phyloP scores from a whole-genome alignment of 1,284 basidiomycete species.

The Heterobasidion occidentale region DNA sequence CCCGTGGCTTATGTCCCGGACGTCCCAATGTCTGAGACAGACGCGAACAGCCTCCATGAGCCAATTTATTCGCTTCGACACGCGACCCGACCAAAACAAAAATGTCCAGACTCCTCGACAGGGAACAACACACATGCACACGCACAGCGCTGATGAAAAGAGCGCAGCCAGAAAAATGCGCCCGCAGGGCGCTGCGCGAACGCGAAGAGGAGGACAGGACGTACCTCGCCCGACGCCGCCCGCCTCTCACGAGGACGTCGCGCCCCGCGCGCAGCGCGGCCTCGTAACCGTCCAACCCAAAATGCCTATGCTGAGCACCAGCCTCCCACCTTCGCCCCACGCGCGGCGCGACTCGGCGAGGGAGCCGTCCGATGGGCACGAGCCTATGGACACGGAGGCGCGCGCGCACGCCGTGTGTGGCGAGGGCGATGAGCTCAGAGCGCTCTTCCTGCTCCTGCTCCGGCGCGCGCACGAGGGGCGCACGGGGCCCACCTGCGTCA shows the following conservation, averaged over 20 bases:
- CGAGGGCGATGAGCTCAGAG: constrained; percentile 59
- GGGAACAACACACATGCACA: too few relatives aligned
- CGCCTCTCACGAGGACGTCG: constrained; percentile 75
- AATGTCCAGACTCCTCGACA: too few relatives aligned
- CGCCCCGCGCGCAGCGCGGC: constrained; percentile 58
- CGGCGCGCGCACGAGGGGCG: constrained; percentile 39
- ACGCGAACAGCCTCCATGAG: too few relatives aligned
- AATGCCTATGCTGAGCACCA: constrained; percentile 95
- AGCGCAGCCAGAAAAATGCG: too few relatives aligned
- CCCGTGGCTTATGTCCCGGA: too few relatives aligned
- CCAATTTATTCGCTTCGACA: too few relatives aligned
- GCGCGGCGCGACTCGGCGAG: constrained; percentile 57
- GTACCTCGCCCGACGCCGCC: too few relatives aligned
- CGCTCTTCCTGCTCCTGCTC: constrained; percentile 2
- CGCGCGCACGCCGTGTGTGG: constrained; percentile 76
- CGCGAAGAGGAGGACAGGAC: too few relatives aligned
- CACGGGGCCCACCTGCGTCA: constrained; percentile 92
- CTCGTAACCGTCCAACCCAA: constrained; percentile 83
- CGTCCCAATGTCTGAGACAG: too few relatives aligned
- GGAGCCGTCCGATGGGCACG: constrained; percentile 89
- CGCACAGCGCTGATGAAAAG: too few relatives aligned
- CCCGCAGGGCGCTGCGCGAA: too few relatives aligned
- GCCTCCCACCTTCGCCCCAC: constrained; percentile 42
- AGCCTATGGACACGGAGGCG: constrained; percentile 73
- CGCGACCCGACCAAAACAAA: too few relatives aligned